Evolutionary conservation across 257 asterid species (phyloP), one percentile per base, ranked within the genome.

Genomic region (Nicotiana undulata): DNA sequence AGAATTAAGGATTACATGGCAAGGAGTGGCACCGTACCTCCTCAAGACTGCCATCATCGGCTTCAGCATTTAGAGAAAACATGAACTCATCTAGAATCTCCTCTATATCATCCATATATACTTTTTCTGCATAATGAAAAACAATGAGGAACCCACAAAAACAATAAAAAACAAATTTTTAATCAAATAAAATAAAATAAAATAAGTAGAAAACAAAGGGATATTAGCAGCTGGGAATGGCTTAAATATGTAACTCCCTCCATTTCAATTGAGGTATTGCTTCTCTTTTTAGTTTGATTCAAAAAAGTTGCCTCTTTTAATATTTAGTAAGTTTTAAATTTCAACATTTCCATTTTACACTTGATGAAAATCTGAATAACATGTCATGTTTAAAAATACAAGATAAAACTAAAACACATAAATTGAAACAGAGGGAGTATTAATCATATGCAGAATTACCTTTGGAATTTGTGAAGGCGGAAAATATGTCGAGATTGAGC

Each of bases 1-100:
- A 26, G 28, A 26, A 26, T 26, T 60, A 8, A 6, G 11, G 74
- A 46, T 53, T 24, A 80, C 18, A 64, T 24, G 17, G 78, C 63
- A 65, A 83, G n/a, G 40, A 53, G 40, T 24, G 15, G 9, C 17
- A 17, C 7, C 68, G 17, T 85, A 93, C 96, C 95, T 92, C 97
- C 85, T 92, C 90, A 75, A 92, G 80, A 86, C 97, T 94, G 24
- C 92, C 93, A 81, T 94, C 98, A 2, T n/a, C 88, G 18, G 90
- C 79, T 84, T 81, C 89, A 49, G 93, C 85, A 77, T 82, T 88
- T 64, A 92, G 89, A 64, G 90, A 83, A 9, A 76, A 65, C 98
- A 94, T 90, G 84, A 89, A 89, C n/a, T 90, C 92, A 13, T 90
- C 86, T 37, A 94, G 93, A 83, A 92, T 52, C 4, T 89, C 89